Conservation (phyloP, 2,329 filamentous ascomycete species). For the Lasiodiplodia theobromae region DNA sequence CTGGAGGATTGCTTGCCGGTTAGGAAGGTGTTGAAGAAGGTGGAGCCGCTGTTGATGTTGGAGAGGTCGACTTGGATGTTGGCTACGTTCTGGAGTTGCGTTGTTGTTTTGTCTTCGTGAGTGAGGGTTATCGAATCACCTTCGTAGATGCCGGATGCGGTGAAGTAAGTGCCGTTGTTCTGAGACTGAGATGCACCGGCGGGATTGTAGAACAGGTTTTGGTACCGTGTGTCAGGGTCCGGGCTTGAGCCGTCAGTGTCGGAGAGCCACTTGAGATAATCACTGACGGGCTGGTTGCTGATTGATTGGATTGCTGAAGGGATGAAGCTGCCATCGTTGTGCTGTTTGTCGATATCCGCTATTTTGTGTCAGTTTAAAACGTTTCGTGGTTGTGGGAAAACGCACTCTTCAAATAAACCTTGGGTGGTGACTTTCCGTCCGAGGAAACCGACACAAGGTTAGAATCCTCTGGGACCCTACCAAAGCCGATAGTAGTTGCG, state of each 20-base stretch:
- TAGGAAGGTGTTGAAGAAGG: conserved; percentile 52
- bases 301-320: conserved; percentile 48
- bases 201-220: conserved; percentile 47
- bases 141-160: conserved; percentile 36
- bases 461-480: conserved; percentile 30
- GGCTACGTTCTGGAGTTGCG: conserved; percentile 42
- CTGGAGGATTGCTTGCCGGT: conserved; percentile 35
- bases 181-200: conserved; percentile 40
- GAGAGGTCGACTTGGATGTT: conserved; percentile 42
- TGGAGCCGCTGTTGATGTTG: conserved; percentile 46
- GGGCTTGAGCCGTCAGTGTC: conserved; percentile 45
- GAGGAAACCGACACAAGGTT: conserved; percentile 45
- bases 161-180: conserved; percentile 28
- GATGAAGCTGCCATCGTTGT: conserved; percentile 38
- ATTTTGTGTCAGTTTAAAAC: neutral
- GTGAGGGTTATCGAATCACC: conserved; percentile 45
- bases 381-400: no score
- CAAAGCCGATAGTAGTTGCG: neutral
- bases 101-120: conserved; percentile 47
- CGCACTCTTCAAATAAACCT: conserved; percentile 42
- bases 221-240: conserved; percentile 40
- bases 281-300: conserved; percentile 44
- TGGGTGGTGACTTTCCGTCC: conserved; percentile 45
- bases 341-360: conserved; percentile 41
- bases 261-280: conserved; percentile 45